These are phyloP conservation scores for Pseudocercospora eumusae DNA, from an alignment of 2,329 filamentous ascomycete species.

Conservation along the genomic window DNA sequence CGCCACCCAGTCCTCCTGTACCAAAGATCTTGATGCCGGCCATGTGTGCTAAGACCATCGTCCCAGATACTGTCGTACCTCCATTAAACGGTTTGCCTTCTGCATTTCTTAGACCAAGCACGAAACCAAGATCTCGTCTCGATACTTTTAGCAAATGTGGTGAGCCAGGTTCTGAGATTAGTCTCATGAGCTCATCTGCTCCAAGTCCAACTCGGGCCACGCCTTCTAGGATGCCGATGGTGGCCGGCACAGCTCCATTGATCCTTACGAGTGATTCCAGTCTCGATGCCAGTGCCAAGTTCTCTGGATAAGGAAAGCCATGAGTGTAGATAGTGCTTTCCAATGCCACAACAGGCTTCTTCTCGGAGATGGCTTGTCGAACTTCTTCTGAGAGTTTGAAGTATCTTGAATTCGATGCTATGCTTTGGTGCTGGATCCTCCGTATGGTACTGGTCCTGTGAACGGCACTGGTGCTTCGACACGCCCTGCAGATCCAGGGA, in stretches of 20 bases:
- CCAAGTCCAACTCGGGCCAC: conserved; percentile 77
- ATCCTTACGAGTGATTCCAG: conserved; percentile 79
- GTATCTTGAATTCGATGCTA: conserved; percentile 31
- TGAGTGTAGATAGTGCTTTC: conserved; percentile 98
- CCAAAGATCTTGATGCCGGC: conserved; percentile 92
- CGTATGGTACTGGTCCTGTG: not conserved
- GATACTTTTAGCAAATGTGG: conserved; percentile 73
- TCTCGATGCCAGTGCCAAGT: conserved; percentile 72
- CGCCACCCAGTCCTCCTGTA: conserved; percentile 90
- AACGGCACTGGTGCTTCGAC: conserved; percentile 13
- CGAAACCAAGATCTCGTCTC: conserved; percentile 79
- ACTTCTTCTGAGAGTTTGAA: conserved; percentile 82
- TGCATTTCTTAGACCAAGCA: conserved; percentile 71
- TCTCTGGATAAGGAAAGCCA: conserved; percentile 71
- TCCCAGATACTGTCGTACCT: conserved; percentile 90
- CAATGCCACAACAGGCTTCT: conserved; percentile 83
- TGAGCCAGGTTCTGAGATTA: conserved; percentile 60
- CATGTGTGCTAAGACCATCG: conserved; percentile 82
- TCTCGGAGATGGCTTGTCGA: conserved; percentile 68
- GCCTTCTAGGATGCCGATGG: conserved; percentile 84
- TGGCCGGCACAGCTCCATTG: conserved; percentile 83
- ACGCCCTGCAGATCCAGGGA: conserved; percentile 28
- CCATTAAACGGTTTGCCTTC: conserved; percentile 72
- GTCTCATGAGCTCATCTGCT: conserved; percentile 69
- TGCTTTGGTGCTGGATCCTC: not conserved